Evolutionary conservation across 345 rosid genomes (phyloP), one percentile per base, ranked within the genome.

Genomic region (Schrenkiella parvula): DNA sequence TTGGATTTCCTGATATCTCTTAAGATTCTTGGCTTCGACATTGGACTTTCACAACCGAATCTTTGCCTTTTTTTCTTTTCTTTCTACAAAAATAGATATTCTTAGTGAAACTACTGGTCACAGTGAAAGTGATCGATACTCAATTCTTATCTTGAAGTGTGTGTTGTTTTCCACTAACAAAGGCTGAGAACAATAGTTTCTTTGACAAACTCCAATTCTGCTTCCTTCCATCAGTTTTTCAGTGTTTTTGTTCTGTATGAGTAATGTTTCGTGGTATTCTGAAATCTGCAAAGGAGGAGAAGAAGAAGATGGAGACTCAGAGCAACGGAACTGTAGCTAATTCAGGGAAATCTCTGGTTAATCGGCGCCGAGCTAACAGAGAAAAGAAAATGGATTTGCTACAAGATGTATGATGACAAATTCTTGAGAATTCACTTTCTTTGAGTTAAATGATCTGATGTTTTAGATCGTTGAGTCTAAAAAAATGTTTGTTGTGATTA

Each of bases 341-440:
- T 58, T 55, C 86, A 26, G 80, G 75, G 43, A 90, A 87, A 77
- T 59, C 84, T 58, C 54, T 72, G 71, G 56, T 71, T 62, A 85
- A 83, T 71, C 73, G 87, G 13, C 89, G 93, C 12, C 72, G 89
- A 78, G 80, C 82, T 63, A 89, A 89, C 78, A 78, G 72, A 80
- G 98, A 91, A 79, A 89, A 72, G 82, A 91, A 85, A 79, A 75
- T 81, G 79, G 93, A 92, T 50, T 83, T 93, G 32, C 80, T 87
- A 15, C 88, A 88, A 88, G 98, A 93, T 89, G 98, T 93, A 89
- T 61, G 76, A 22, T 61, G 22, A 60, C 29, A 53, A 17, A 6
- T 63, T 71, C 76, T 63, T 60, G 65, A 60, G 8, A 10, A 38
- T 6, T 31, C n/a, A 21, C 59, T 51, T 29, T 43, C 35, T 35